Evolutionary conservation across 2,329 filamentous ascomycete genomes (phyloP), one percentile per base, ranked within the genome.

Genomic region (Colletotrichum sojae): DNA sequence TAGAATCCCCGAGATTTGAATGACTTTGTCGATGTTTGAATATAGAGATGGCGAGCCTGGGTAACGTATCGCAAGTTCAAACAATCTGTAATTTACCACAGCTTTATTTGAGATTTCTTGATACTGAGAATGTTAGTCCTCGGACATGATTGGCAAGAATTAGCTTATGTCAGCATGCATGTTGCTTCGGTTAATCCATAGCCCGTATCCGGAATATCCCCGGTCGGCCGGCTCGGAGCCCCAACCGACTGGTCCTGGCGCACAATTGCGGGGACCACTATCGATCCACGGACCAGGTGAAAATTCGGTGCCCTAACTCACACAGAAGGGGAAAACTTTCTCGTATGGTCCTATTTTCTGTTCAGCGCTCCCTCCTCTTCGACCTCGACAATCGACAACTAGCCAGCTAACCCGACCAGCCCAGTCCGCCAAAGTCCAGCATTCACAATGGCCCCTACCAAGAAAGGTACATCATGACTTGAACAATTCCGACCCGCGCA

Each of bases 371-470:
- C 16, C 40, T n/a, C 16, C 40, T 15, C 40, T 43, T 15, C 16
- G 40, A 15, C 31, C 40, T 65, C 22, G 63, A 67, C 58, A 56
- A 60, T 52, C 55, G 55, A 70, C 61, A 70, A 62, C 66, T 49
- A 68, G 59, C 66, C 57, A 67, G 49, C 59, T 68, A 74, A 67
- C 54, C 53, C 40, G 59, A 57, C 63, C 74, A 71, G 70, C 72
- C 63, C 74, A 71, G 69, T 72, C 63, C 65, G 59, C 54, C 73
- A 72, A 73, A 72, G 43, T 22, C 55, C 39, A 76, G 66, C 74
- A 75, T 70, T 76, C 74, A 73, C 70, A 76, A 82, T 81, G 79
- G 79, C 80, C 72, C 80, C 80, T 73, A 80, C 67, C 51, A 81
- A 81, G 76, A 82, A 82, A 80, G 80, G 80, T 81, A 82, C 73